Evolutionary conservation across 1,284 basidiomycete species (phyloP), one percentile per base, ranked within the genome.

Genomic region (Marasmius tenuissimus): DNA sequence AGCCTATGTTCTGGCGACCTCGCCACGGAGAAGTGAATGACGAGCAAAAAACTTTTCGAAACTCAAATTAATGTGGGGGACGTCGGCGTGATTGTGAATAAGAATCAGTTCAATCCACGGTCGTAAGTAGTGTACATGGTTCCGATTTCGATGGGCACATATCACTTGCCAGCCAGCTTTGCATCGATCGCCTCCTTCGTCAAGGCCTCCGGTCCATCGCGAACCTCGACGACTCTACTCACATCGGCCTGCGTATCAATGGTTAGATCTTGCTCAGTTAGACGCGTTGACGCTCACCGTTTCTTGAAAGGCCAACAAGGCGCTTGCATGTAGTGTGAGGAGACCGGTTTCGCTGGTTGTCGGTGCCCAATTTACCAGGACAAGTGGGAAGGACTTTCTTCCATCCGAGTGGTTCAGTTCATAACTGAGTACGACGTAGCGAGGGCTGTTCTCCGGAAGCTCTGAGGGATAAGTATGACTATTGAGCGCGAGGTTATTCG

Each of bases 331-430:
- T 5, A 96, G 79, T 1, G 93, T 96, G 72, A 93, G 80, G 63
- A 93, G 77, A 38, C 87, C 83, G 27, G 84, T 92, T 70, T 95
- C 92, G 64, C 87, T 88, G 1, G 86, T 82, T 7, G 78, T 81
- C 20, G 94, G 94, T 18, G 85, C 85, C 93, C 94, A 96, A 77
- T 96, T 95, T 74, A 97, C 78, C 57, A 96, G 79, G 2, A 93
- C 86, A 14, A 96, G 79, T 1, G 93, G 93, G 70, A 90, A 95
- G 1, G 93, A 95, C 63, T 83, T 88, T 40, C 96, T 83, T 3
- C 96, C 96, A 69, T 98, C 96, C 5, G 72, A 73, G 74, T 97
- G 93, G 50, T 83, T 82, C 22, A 96, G 82, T 70, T 93, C 90
- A 70, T 96, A 93, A 14, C 93, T 93, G 35, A 92, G 78, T 1